Evolutionary conservation across 345 rosid genomes (phyloP).

Genomic region (Capsella bursapastoris): DNA sequence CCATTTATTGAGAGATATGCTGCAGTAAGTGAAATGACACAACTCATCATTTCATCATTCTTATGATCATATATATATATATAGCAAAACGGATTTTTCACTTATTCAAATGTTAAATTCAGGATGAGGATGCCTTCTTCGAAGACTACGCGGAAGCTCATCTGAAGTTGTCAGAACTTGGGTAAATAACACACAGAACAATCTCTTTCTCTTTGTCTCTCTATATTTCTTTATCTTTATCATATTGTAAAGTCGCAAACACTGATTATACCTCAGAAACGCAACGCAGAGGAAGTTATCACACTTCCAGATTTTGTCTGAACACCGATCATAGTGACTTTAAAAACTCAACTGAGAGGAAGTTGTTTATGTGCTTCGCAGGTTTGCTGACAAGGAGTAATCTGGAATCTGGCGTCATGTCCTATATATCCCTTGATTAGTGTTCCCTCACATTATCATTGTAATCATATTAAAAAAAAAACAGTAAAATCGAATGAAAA

Average conservation of each 20-base stretch:
- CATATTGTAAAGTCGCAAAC: not conserved
- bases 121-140: slow-evolving; percentile 88
- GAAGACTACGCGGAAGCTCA: slow-evolving; percentile 76
- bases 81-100: not conserved
- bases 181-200: slow-evolving; percentile 46
- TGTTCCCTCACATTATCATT: slow-evolving; percentile 1
- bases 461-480: not conserved
- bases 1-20: slow-evolving; percentile 82
- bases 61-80: not conserved
- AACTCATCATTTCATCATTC: not conserved
- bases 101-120: not conserved
- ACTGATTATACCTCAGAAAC: not conserved
- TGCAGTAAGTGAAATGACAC: slow-evolving; percentile 49
- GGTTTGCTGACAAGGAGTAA: slow-evolving; percentile 40
- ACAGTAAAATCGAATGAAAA: not conserved
- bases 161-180: slow-evolving; percentile 83
- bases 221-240: not conserved
- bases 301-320: not conserved
- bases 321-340: not conserved
- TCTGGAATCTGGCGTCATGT: slow-evolving; percentile 3
- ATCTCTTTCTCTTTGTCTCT: not conserved
- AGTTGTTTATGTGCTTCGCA: slow-evolving; percentile 5
- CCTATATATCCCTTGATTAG: not conserved
- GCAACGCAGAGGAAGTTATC: not conserved
- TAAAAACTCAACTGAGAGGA: not conserved